These are phyloP conservation scores for Primulina huaijiensis DNA, from an alignment of 257 asterid species.

Conservation along the genomic window DNA sequence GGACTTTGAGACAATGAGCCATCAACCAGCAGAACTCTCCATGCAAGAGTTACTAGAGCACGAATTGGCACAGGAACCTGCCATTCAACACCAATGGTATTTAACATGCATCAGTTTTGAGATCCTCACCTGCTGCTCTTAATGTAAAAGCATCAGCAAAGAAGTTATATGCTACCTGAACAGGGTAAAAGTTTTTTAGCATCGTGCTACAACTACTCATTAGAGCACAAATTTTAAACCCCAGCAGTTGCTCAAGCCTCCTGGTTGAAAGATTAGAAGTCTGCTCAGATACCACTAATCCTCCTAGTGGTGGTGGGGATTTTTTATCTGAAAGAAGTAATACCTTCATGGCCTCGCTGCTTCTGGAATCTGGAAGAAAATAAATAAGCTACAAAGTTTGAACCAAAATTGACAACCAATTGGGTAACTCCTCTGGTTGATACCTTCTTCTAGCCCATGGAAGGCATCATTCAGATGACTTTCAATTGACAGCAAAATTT, in stretches of 20 bases:
- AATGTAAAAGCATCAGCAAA: constrained; percentile 9
- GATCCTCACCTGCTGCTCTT: constrained; percentile 15
- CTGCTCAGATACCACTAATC: constrained; percentile 40
- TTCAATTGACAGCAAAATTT: constrained; percentile 58
- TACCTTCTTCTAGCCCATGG: constrained; percentile 91
- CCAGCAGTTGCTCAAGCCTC: constrained; percentile 72
- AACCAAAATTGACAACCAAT: constrained; percentile 26
- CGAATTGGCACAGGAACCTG: constrained; percentile 76
- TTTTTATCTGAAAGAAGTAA: constrained; percentile 76
- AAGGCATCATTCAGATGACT: constrained; percentile 65
- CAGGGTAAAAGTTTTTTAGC: constrained; percentile 71
- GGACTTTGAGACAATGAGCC: constrained; percentile 49
- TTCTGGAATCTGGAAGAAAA: constrained; percentile 53
- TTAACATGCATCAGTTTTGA: constrained; percentile 13
- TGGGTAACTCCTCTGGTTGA: constrained; percentile 15
- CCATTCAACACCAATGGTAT: constrained; percentile 20
- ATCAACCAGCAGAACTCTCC: constrained; percentile 79
- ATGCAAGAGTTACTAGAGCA: constrained; percentile 56
- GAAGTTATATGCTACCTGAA: constrained; percentile 49
- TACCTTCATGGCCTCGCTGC: constrained; percentile 51
- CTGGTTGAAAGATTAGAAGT: constrained; percentile 42
- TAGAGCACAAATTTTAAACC: constrained; percentile 62
- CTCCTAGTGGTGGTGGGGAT: constrained; percentile 69
- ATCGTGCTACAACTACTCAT: constrained; percentile 68
- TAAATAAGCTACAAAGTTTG: constrained; percentile 18